A percentile compares a stretch with the other conserved stretches of the same genome.
These are phyloP conservation scores for Calamus simplicifolius DNA, from an alignment of 176 grass and related monocot genomes.

Conservation along the genomic window DNA sequence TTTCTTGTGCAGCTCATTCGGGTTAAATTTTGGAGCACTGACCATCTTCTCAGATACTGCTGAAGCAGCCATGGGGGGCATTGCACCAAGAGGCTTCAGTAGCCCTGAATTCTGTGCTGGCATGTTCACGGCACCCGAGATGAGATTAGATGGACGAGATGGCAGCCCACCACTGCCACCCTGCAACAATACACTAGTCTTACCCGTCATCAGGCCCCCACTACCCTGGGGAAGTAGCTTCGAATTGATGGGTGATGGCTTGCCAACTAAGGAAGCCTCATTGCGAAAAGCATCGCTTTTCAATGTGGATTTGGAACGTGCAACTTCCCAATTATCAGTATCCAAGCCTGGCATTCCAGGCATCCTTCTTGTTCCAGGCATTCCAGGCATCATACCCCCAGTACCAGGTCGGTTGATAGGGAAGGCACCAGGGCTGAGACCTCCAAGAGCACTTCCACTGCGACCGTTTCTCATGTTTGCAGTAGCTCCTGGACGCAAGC, in stretches of 20 bases:
- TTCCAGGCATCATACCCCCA: conserved; percentile 98
- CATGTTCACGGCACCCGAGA: conserved; percentile 6
- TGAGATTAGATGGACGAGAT: conserved; percentile 28
- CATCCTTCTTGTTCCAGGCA: conserved; percentile 96
- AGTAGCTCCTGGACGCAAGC: conserved; percentile 57
- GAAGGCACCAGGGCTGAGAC: conserved; percentile 59
- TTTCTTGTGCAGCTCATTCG: conserved; percentile 66
- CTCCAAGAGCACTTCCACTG: conserved; percentile 23
- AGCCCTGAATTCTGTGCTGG: conserved; percentile 34
- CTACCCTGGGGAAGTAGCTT: conserved; percentile 79
- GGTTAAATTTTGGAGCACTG: conserved; percentile 26
- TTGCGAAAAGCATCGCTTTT: conserved; percentile 42
- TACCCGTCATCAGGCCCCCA: conserved; percentile 56
- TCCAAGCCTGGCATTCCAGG: conserved; percentile 93
- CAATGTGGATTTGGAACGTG: conserved; percentile 62
- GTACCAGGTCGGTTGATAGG: conserved; percentile 51
- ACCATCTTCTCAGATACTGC: conserved; percentile 27
- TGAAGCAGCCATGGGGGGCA: conserved; percentile 21
- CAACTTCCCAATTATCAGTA: conserved; percentile 90
- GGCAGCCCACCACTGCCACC: conserved; percentile 26
- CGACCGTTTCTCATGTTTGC: conserved; percentile 66
- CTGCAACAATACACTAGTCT: conserved; percentile 59
- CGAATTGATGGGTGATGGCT: conserved; percentile 42
- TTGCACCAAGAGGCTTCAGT: conserved; percentile 28
- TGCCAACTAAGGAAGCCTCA: conserved; percentile 26